phyloP scores from a whole-genome alignment of 2,329 filamentous ascomycete genomes.

The Zopfia rhizophila region DNA sequence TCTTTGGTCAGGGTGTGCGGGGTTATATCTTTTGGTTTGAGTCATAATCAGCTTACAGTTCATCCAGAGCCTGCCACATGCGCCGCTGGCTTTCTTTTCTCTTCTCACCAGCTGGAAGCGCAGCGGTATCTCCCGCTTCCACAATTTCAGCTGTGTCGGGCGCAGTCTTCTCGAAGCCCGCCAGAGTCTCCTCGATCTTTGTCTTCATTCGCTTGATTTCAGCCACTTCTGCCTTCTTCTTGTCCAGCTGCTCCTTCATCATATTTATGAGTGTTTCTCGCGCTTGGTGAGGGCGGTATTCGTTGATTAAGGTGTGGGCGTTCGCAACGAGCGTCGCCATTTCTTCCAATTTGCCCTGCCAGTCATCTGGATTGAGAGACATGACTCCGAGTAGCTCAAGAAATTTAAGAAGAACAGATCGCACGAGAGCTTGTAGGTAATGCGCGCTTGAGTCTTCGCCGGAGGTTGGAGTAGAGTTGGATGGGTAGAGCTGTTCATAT shows the following conservation, averaged over 20 bases:
- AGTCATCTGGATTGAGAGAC: constrained; percentile 73
- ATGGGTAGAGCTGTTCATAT: constrained; percentile 75
- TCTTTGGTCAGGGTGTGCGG: background rate
- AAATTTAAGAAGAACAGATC: constrained; percentile 88
- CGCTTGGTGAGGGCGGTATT: constrained; percentile 93
- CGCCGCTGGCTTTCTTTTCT: constrained; percentile 40
- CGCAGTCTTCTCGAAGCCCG: constrained; percentile 65
- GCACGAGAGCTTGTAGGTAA: constrained; percentile 80
- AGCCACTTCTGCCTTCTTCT: constrained; percentile 76
- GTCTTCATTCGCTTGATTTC: constrained; percentile 73
- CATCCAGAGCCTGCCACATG: constrained; percentile 50
- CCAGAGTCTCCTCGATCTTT: constrained; percentile 78
- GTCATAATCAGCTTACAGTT: constrained; percentile 23
- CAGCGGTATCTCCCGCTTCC: constrained; percentile 9
- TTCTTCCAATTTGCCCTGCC: constrained; percentile 78
- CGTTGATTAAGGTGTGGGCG: constrained; percentile 91
- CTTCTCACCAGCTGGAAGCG: constrained; percentile 23
- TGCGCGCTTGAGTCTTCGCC: constrained; percentile 57
- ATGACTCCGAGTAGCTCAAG: constrained; percentile 82
- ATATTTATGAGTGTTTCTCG: constrained; percentile 85
- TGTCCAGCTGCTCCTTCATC: constrained; percentile 86
- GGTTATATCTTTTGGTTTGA: background rate
- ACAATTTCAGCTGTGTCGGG: constrained; percentile 10
- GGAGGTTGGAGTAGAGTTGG: constrained; percentile 44
- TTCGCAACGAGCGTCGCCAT: constrained; percentile 87